phyloP scores from a whole-genome alignment of 192 early-diverging fungal genomes.

The Coemansia sp. region DNA sequence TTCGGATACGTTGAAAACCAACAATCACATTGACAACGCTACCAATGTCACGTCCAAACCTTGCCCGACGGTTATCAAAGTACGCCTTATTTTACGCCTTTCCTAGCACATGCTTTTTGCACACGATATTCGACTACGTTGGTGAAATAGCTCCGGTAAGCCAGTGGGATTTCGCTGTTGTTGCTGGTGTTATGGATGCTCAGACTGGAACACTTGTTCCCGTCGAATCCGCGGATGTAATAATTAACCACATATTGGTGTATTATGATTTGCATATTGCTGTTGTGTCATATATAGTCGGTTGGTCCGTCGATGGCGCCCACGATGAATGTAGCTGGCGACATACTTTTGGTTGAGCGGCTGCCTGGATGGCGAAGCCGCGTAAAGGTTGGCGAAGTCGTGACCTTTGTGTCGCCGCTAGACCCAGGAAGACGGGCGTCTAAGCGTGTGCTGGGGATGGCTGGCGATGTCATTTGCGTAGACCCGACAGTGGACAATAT shows the following conservation, averaged over 20 bases:
- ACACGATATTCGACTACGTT: slow-evolving; percentile 73
- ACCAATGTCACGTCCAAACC: neutral
- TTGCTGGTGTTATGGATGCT: neutral
- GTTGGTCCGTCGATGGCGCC: slow-evolving; percentile 93
- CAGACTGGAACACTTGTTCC: neutral
- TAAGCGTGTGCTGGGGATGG: slow-evolving; percentile 83
- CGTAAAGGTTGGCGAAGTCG: slow-evolving; percentile 73
- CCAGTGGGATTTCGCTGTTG: too few species aligned
- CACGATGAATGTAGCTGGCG: slow-evolving; percentile 81
- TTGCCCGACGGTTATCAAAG: neutral
- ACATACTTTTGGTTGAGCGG: slow-evolving; percentile 74
- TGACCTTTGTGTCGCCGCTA: slow-evolving; percentile 74
- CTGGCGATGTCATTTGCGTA: slow-evolving; percentile 78
- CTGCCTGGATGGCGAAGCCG: slow-evolving; percentile 57
- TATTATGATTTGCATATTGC: neutral
- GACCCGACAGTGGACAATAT: slow-evolving; percentile 69
- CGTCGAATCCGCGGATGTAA: neutral
- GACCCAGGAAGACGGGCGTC: slow-evolving; percentile 68
- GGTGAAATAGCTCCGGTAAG: slow-evolving; percentile 78
- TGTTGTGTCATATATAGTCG: slow-evolving; percentile 7
- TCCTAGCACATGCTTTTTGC: slow-evolving; percentile 69
- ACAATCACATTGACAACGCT: neutral
- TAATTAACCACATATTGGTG: neutral
- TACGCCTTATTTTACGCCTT: slow-evolving; percentile 21
- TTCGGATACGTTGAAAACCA: too few species aligned